Conservation (phyloP, 2,329 filamentous ascomycete genomes). For the Ophiostoma piceae region DNA sequence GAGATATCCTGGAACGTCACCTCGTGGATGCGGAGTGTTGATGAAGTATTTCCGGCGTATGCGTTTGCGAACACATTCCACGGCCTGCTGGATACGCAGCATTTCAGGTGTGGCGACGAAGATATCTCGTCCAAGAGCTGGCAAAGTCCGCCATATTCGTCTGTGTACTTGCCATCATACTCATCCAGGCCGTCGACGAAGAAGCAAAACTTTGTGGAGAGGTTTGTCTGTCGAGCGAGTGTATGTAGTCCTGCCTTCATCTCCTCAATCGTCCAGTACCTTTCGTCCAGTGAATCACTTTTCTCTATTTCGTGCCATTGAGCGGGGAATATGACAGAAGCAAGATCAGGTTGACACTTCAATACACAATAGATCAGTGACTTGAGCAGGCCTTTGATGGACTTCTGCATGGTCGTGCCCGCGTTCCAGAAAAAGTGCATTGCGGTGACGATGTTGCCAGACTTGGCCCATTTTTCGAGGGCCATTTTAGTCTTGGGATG, state of each 20-base stretch:
- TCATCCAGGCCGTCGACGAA: background rate
- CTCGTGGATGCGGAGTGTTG: background rate
- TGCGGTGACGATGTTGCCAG: background rate
- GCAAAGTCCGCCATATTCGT: background rate
- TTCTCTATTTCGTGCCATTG: background rate
- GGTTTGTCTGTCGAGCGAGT: background rate
- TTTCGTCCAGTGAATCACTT: background rate
- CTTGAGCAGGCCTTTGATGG: background rate
- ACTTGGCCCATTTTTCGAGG: background rate
- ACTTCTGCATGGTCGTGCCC: background rate
- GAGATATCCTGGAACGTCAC: background rate
- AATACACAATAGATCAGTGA: background rate
- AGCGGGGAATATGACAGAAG: background rate
- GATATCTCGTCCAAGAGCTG: background rate
- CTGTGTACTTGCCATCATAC: background rate
- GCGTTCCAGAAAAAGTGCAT: background rate
- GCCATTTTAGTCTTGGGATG: background rate
- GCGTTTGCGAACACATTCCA: background rate
- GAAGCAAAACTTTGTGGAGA: background rate
- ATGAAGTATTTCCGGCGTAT: background rate
- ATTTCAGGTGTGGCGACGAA: background rate
- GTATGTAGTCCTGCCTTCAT: background rate
- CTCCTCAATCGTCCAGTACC: background rate
- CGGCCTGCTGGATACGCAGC: background rate
- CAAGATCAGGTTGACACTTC: background rate